These are phyloP conservation scores for Rhynchosporium agropyri DNA, from an alignment of 2,329 filamentous ascomycete species.

Conservation along the genomic window DNA sequence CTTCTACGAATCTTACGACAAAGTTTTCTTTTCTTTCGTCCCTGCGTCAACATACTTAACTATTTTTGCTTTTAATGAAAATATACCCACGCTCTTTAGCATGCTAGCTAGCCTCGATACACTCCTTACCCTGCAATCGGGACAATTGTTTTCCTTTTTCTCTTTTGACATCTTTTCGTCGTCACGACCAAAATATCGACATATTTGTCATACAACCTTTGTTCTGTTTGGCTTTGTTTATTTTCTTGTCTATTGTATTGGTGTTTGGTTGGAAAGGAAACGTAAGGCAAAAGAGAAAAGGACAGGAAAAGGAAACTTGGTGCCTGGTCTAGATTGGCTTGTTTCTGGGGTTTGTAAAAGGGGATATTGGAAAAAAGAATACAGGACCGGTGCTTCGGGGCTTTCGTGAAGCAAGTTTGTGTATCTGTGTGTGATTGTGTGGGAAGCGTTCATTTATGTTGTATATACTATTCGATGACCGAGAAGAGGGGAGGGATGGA, in stretches of 20 bases:
- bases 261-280: not conserved
- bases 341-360: not conserved
- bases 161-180: conserved; percentile 22
- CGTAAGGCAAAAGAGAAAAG: not conserved
- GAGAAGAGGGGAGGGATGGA: conserved; percentile 6
- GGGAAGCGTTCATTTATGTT: conserved; percentile 2
- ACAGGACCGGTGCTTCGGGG: conserved; percentile 15
- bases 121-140: conserved; percentile 17
- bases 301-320: conserved; percentile 4
- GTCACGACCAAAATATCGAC: not conserved
- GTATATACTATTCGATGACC: conserved; percentile 17
- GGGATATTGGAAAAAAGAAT: not conserved
- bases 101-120: conserved; percentile 21
- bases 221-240: not conserved
- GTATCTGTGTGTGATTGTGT: too few relatives aligned
- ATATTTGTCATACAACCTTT: not conserved
- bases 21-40: conserved; percentile 6
- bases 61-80: conserved; percentile 18
- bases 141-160: conserved; percentile 18
- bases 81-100: conserved; percentile 39
- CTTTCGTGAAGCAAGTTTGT: conserved; percentile 2
- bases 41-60: conserved; percentile 15
- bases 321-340: conserved; percentile 14
- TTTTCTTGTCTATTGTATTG: conserved; percentile 19
- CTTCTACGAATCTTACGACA: conserved; percentile 29